phyloP scores from a whole-genome alignment of 805 yeast genomes.

The Sungouiozyma ichnusensis region DNA sequence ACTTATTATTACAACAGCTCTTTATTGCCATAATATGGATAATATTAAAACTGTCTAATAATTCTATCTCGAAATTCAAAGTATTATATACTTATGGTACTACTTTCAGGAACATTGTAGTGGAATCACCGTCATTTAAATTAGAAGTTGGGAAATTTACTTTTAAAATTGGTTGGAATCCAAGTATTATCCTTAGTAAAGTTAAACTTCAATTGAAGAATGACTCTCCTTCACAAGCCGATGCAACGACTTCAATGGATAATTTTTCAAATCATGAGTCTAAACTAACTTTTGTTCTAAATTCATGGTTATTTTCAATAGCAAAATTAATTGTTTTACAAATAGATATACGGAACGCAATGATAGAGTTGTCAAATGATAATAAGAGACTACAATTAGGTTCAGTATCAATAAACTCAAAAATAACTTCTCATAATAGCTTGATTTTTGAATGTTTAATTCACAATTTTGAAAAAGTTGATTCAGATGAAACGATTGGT shows the following conservation, averaged over 20 bases:
- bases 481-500: neutral
- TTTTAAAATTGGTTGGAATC: slow-evolving; percentile 14
- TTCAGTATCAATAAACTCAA: neutral
- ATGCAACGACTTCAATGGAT: too few relatives aligned
- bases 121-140: slow-evolving; percentile 8
- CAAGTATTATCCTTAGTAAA: slow-evolving; percentile 12
- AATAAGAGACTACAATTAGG: neutral
- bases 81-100: slow-evolving; percentile 13
- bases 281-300: neutral
- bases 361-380: neutral
- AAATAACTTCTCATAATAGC: neutral
- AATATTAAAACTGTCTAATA: slow-evolving; percentile 1
- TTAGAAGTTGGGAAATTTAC: slow-evolving; percentile 11
- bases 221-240: too few relatives aligned
- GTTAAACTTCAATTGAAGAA: slow-evolving; percentile 8
- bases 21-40: slow-evolving; percentile 1
- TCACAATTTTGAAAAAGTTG: neutral
- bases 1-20: slow-evolving; percentile 1
- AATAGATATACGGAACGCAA: neutral
- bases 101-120: slow-evolving; percentile 8
- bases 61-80: slow-evolving; percentile 8
- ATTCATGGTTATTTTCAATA: neutral
- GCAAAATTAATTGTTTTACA: neutral
- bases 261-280: too few relatives aligned
- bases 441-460: neutral